These are phyloP conservation scores for Aureobasidium zeae DNA, from an alignment of 2,329 filamentous ascomycete genomes.

Conservation along the genomic window DNA sequence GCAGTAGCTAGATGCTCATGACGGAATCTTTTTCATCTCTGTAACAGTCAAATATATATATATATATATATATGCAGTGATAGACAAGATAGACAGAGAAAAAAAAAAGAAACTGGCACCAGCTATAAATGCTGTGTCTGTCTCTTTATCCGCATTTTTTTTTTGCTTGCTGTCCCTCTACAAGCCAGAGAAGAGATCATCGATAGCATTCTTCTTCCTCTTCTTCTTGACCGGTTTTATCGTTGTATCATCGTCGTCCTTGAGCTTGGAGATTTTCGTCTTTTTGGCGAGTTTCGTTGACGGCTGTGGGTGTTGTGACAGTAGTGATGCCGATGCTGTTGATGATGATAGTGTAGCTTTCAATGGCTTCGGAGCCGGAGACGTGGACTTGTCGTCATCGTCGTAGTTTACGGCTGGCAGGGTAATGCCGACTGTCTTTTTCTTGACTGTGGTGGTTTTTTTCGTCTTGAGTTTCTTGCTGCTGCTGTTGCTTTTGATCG, in stretches of 20 bases:
- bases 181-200: slow-evolving; percentile 58
- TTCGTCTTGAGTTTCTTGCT: slow-evolving; percentile 7
- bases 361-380: not conserved
- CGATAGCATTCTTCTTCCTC: slow-evolving; percentile 56
- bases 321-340: not conserved
- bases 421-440: not conserved
- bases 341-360: slow-evolving; percentile 4
- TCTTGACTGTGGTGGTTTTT: not conserved
- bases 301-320: slow-evolving; percentile 1
- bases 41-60: too few relatives aligned
- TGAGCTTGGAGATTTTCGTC: slow-evolving; percentile 20
- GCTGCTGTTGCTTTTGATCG: not conserved
- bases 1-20: too few relatives aligned
- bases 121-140: too few relatives aligned
- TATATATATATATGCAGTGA: too few relatives aligned
- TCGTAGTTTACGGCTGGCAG: slow-evolving; percentile 8
- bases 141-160: too few relatives aligned
- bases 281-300: slow-evolving; percentile 19
- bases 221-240: slow-evolving; percentile 38
- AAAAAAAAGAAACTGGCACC: too few relatives aligned
- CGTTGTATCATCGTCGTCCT: not conserved
- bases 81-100: too few relatives aligned
- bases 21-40: too few relatives aligned
- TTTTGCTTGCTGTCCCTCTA: too few relatives aligned
- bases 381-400: slow-evolving; percentile 2